These are phyloP conservation scores for Fraxinus platypoda DNA, from an alignment of 305 asterid species.

Conservation along the genomic window DNA sequence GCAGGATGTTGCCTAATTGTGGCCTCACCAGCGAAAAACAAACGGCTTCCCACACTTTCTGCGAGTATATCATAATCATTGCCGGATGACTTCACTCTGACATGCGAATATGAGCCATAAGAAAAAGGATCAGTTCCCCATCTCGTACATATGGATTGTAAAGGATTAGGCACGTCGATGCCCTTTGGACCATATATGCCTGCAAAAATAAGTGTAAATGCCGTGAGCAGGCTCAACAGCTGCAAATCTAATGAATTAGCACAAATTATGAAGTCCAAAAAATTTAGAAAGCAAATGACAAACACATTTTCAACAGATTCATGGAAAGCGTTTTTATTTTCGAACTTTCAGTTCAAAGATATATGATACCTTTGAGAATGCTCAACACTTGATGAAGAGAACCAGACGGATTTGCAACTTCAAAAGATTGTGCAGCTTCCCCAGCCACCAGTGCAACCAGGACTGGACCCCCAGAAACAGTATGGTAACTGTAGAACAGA, in stretches of 20 bases:
- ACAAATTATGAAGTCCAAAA: background rate
- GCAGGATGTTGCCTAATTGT: slow-evolving; percentile 78
- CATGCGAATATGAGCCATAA: slow-evolving; percentile 79
- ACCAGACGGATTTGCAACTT: slow-evolving; percentile 47
- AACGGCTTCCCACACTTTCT: slow-evolving; percentile 54
- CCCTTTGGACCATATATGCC: slow-evolving; percentile 75
- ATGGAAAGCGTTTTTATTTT: background rate
- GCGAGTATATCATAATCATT: slow-evolving; percentile 71
- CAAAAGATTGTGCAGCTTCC: slow-evolving; percentile 69
- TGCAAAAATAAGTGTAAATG: slow-evolving; percentile 28
- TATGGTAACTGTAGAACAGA: slow-evolving; percentile 76
- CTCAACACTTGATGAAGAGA: slow-evolving; percentile 55
- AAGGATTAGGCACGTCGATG: slow-evolving; percentile 61
- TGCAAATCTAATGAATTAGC: background rate
- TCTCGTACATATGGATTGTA: slow-evolving; percentile 77
- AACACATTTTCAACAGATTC: slow-evolving; percentile 1
- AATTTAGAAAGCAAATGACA: background rate
- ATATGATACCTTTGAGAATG: slow-evolving; percentile 58
- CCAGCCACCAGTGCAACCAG: slow-evolving; percentile 83
- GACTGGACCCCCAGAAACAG: slow-evolving; percentile 77
- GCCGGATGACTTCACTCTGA: slow-evolving; percentile 69
- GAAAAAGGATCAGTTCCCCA: slow-evolving; percentile 80
- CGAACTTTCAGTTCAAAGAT: slow-evolving; percentile 6
- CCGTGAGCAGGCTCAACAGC: slow-evolving; percentile 2
- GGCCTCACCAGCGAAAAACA: slow-evolving; percentile 83